Percentiles rank a stretch among this genome's conserved stretches.
phyloP scores from a whole-genome alignment of 257 asterid species.

The Nicotiana obtusifolia region DNA sequence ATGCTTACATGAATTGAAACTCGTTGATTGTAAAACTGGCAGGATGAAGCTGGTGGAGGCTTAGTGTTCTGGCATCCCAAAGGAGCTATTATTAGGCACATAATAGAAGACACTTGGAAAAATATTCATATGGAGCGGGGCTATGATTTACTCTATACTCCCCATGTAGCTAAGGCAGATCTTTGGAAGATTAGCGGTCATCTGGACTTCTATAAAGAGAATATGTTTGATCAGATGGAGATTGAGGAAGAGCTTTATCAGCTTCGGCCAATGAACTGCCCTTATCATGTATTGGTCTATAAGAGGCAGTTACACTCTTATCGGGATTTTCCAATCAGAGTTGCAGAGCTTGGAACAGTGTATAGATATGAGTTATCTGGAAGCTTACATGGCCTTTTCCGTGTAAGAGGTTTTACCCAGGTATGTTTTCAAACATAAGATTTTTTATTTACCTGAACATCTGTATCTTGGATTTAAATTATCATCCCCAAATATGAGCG shows the following conservation, averaged over 20 bases:
- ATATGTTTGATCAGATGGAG: slow-evolving; percentile 92
- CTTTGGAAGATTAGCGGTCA: slow-evolving; percentile 98
- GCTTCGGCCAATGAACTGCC: slow-evolving; percentile 99
- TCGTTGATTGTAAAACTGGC: slow-evolving; percentile 28
- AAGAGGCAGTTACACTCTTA: slow-evolving; percentile 72
- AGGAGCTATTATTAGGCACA: slow-evolving; percentile 81
- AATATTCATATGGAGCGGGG: slow-evolving; percentile 69
- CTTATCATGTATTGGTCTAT: slow-evolving; percentile 89
- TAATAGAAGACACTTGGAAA: slow-evolving; percentile 92
- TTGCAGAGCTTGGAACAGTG: slow-evolving; percentile 98
- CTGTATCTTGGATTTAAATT: background rate
- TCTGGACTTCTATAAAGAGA: slow-evolving; percentile 88
- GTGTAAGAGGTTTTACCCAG: slow-evolving; percentile 98
- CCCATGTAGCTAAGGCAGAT: slow-evolving; percentile 95
- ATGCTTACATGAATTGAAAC: slow-evolving; percentile 20
- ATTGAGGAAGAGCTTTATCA: slow-evolving; percentile 89
- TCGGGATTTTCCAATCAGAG: slow-evolving; percentile 88
- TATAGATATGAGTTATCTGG: slow-evolving; percentile 95
- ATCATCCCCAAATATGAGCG: background rate
- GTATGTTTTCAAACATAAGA: slow-evolving; percentile 22
- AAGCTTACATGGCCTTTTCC: slow-evolving; percentile 93
- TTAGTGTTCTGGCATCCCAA: slow-evolving; percentile 99
- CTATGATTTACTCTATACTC: slow-evolving; percentile 87
- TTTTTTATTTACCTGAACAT: background rate
- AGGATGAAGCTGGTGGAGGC: slow-evolving; percentile 99